Percentiles rank a stretch among this genome's conserved stretches.
phyloP scores from a whole-genome alignment of 225 moss, liverwort and hornwort genomes.

The Lunularia cruciata region DNA sequence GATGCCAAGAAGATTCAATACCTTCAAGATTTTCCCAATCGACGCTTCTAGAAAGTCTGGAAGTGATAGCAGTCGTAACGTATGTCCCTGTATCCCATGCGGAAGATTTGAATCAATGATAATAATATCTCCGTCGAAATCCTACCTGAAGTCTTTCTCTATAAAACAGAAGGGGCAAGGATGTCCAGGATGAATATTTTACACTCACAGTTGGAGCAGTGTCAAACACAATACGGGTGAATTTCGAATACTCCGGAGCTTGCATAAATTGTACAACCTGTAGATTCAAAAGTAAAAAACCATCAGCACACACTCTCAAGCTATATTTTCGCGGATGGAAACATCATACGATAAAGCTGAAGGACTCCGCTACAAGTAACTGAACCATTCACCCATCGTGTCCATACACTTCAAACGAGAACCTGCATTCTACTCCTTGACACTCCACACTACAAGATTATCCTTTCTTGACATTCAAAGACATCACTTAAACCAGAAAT shows the following conservation, averaged over 20 bases:
- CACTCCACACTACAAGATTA: too few relatives aligned
- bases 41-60: slow-evolving; percentile 96
- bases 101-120: too few relatives aligned
- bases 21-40: slow-evolving; percentile 91
- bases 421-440: too few relatives aligned
- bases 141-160: neutral
- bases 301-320: too few relatives aligned
- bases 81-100: slow-evolving; percentile 85
- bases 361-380: too few relatives aligned
- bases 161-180: neutral
- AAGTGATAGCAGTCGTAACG: slow-evolving; percentile 78
- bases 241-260: slow-evolving; percentile 83
- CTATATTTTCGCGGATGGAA: too few relatives aligned
- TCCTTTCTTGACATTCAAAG: too few relatives aligned
- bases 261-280: slow-evolving; percentile 95
- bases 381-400: too few relatives aligned
- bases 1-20: slow-evolving; percentile 3
- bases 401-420: too few relatives aligned
- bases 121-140: too few relatives aligned
- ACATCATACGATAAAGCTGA: neutral
- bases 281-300: slow-evolving; percentile 3
- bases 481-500: too few relatives aligned
- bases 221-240: slow-evolving; percentile 84
- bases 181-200: neutral
- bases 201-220: slow-evolving; percentile 87